Percentiles rank a stretch among this genome's conserved stretches.
Conservation (phyloP, 2,329 filamentous ascomycete genomes). For the Ophioceras dolichostomum region DNA sequence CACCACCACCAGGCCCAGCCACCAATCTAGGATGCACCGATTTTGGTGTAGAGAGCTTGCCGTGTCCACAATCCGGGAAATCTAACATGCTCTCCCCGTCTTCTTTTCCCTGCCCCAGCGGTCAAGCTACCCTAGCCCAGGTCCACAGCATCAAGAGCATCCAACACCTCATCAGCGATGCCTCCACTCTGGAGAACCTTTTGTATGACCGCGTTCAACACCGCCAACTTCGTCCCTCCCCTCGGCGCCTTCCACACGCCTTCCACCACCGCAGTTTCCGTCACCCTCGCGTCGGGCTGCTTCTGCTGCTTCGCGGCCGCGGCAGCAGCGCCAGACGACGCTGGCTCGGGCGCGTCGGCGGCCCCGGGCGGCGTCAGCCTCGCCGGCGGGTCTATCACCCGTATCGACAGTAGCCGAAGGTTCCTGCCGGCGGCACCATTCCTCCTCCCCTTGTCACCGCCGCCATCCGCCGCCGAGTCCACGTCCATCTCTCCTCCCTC, state of each 20-base stretch:
- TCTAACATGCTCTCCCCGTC: no score
- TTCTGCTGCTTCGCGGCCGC: slow-evolving; percentile 15
- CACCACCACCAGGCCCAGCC: no score
- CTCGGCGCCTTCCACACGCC: slow-evolving; percentile 80
- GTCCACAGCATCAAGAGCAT: slow-evolving; percentile 67
- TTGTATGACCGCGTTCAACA: slow-evolving; percentile 64
- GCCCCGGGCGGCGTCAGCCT: slow-evolving; percentile 60
- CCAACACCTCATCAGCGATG: slow-evolving; percentile 76
- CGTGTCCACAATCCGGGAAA: no score
- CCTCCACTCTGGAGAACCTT: slow-evolving; percentile 66
- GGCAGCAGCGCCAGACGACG: slow-evolving; percentile 35
- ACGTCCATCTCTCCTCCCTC: slow-evolving; percentile 31
- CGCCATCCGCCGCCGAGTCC: slow-evolving; percentile 18
- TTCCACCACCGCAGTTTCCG: slow-evolving; percentile 33
- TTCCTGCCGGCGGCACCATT: slow-evolving; percentile 23
- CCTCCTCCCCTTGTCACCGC: no score
- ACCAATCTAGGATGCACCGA: no score
- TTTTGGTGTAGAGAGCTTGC: no score
- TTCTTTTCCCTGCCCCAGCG: no score
- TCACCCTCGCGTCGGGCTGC: slow-evolving; percentile 16
- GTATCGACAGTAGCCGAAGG: slow-evolving; percentile 53
- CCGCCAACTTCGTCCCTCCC: slow-evolving; percentile 65
- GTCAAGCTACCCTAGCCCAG: slow-evolving; percentile 38
- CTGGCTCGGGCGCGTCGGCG: slow-evolving; percentile 45
- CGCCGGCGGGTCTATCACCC: slow-evolving; percentile 65